A percentile compares a stretch with the other conserved stretches of the same genome.
Conservation (phyloP, 1,284 basidiomycete species). For the Tilletia caries region DNA sequence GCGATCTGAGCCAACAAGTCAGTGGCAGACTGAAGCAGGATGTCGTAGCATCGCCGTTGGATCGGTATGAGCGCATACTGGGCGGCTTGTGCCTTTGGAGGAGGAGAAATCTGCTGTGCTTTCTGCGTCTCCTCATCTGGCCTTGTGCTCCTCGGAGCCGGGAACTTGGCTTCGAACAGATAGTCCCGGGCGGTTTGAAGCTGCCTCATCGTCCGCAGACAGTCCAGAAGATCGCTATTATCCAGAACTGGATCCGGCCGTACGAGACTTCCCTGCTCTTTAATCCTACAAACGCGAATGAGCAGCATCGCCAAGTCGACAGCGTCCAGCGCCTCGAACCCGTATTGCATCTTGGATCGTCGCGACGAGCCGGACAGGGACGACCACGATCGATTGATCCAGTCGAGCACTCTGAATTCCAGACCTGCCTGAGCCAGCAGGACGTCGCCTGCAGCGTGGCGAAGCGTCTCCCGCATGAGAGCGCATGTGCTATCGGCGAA, state of each 20-base stretch:
- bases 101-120: background rate
- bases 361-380: slow-evolving; percentile 55
- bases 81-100: background rate
- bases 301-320: slow-evolving; percentile 28
- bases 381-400: slow-evolving; percentile 76
- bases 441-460: slow-evolving; percentile 70
- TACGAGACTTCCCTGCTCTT: slow-evolving; percentile 23
- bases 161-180: slow-evolving; percentile 65
- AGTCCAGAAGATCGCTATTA: background rate
- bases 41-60: background rate
- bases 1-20: slow-evolving; percentile 32
- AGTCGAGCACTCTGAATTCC: slow-evolving; percentile 75
- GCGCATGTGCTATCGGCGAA: slow-evolving; percentile 81
- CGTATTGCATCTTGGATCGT: background rate
- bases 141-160: slow-evolving; percentile 38
- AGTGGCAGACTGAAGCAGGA: background rate
- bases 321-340: background rate
- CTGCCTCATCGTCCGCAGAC: background rate
- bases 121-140: no score
- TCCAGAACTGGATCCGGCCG: slow-evolving; percentile 21
- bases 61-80: background rate
- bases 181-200: slow-evolving; percentile 65
- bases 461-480: slow-evolving; percentile 69
- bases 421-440: slow-evolving; percentile 73
- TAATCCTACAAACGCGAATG: background rate